These are phyloP conservation scores for Boletus fagicola DNA, from an alignment of 768 basidiomycete species.

Conservation along the genomic window DNA sequence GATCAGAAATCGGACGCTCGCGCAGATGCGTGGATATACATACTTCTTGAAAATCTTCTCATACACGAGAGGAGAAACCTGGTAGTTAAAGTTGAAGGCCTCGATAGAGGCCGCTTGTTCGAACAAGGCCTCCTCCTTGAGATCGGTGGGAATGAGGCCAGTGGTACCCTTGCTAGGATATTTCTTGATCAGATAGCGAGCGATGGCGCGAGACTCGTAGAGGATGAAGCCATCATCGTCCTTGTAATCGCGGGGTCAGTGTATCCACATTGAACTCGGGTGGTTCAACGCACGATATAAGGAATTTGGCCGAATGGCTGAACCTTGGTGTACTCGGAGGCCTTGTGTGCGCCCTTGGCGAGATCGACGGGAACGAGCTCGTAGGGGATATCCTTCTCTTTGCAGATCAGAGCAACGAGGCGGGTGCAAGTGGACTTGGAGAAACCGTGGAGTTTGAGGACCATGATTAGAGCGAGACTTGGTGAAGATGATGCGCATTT, in stretches of 20 bases:
- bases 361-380: conserved; percentile 47
- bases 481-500: background rate
- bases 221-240: conserved; percentile 63
- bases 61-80: conserved; percentile 35
- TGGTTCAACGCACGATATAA: conserved; percentile 33
- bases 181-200: conserved; percentile 56
- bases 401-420: conserved; percentile 49
- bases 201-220: conserved; percentile 62
- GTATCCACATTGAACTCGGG: background rate
- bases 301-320: conserved; percentile 64
- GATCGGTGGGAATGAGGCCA: conserved; percentile 46
- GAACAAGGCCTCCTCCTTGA: conserved; percentile 32
- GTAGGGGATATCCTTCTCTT: conserved; percentile 58
- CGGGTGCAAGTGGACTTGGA: conserved; percentile 46
- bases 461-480: conserved; percentile 24
- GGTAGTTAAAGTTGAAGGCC: conserved; percentile 46
- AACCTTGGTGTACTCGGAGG: conserved; percentile 38
- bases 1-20: background rate
- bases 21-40: conserved; percentile 12
- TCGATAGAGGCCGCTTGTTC: conserved; percentile 46
- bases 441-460: conserved; percentile 37
- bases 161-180: conserved; percentile 48
- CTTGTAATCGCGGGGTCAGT: conserved; percentile 23
- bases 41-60: conserved; percentile 58
- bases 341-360: conserved; percentile 45